A percentile compares a stretch with the other conserved stretches of the same genome.
Evolutionary conservation across 805 yeast genomes (phyloP).

Genomic region (Saccharomycopsis sp.): DNA sequence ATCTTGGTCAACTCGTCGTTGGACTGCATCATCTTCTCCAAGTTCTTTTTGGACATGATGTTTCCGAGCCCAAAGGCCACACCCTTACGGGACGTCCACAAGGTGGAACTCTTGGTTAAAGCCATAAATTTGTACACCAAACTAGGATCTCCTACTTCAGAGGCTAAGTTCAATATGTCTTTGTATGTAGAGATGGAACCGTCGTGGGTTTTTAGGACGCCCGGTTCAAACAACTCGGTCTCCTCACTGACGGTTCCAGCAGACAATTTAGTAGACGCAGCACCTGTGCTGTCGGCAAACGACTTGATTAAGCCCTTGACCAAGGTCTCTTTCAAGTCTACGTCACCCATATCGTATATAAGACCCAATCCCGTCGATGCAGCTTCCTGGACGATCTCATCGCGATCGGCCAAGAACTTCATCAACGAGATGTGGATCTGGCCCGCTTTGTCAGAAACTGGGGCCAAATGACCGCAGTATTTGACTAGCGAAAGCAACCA

Average conservation of each 20-base stretch:
- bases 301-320: conserved; percentile 68
- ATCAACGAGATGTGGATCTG: conserved; percentile 69
- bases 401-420: conserved; percentile 71
- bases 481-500: conserved; percentile 82
- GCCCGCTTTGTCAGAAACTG: conserved; percentile 38
- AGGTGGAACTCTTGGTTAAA: conserved; percentile 73
- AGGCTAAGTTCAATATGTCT: conserved; percentile 80
- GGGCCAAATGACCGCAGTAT: conserved; percentile 49
- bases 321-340: conserved; percentile 59
- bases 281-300: conserved; percentile 61
- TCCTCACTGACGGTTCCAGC: conserved; percentile 72
- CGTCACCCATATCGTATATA: conserved; percentile 70
- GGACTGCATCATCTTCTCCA: conserved; percentile 52
- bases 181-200: conserved; percentile 87
- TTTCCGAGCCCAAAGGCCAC: conserved; percentile 90
- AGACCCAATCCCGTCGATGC: conserved; percentile 85
- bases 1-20: conserved; percentile 49
- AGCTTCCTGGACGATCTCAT: conserved; percentile 85
- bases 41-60: conserved; percentile 69
- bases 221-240: conserved; percentile 81
- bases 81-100: conserved; percentile 92
- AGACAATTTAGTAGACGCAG: conserved; percentile 35
- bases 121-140: conserved; percentile 93
- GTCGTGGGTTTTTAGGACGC: conserved; percentile 70
- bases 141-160: conserved; percentile 94